phyloP scores from a whole-genome alignment of 2,329 filamentous ascomycete genomes.

The Graphiopsis chlorocephala region DNA sequence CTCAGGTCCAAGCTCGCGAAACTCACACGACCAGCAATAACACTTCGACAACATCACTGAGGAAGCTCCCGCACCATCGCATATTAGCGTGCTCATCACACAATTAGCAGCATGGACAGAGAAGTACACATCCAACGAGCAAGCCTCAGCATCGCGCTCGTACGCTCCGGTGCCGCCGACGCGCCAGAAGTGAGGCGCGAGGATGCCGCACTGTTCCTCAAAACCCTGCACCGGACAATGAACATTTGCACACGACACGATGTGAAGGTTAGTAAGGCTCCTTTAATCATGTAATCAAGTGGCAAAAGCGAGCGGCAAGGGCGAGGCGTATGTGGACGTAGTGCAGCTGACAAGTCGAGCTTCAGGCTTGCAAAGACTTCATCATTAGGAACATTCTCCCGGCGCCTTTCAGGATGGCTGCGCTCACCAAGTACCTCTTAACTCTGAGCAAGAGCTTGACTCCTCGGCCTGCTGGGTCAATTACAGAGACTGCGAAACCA shows the following conservation, averaged over 20 bases:
- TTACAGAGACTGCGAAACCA: slow-evolving; percentile 4
- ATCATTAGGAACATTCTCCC: slow-evolving; percentile 23
- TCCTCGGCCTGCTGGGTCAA: slow-evolving; percentile 9
- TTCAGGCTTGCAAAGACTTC: slow-evolving; percentile 21
- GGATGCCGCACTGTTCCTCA: background rate
- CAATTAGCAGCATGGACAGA: background rate
- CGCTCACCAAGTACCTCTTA: slow-evolving; percentile 21
- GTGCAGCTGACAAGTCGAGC: background rate
- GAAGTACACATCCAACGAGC: background rate
- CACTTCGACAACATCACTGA: background rate
- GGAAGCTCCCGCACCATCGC: background rate
- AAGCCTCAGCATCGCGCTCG: slow-evolving; percentile 4
- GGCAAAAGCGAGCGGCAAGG: background rate
- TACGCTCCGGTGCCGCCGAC: background rate
- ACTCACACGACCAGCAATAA: background rate
- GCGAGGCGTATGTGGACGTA: background rate
- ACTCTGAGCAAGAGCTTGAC: slow-evolving; percentile 18
- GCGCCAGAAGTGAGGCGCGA: slow-evolving; percentile 11
- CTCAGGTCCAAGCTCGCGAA: background rate
- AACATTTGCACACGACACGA: slow-evolving; percentile 12
- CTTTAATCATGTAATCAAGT: background rate
- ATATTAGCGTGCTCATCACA: background rate
- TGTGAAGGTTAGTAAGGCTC: slow-evolving; percentile 6
- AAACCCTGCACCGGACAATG: background rate
- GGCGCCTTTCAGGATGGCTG: slow-evolving; percentile 13